phyloP scores from a whole-genome alignment of 1,284 basidiomycete species.

The Rhodofomes roseus region DNA sequence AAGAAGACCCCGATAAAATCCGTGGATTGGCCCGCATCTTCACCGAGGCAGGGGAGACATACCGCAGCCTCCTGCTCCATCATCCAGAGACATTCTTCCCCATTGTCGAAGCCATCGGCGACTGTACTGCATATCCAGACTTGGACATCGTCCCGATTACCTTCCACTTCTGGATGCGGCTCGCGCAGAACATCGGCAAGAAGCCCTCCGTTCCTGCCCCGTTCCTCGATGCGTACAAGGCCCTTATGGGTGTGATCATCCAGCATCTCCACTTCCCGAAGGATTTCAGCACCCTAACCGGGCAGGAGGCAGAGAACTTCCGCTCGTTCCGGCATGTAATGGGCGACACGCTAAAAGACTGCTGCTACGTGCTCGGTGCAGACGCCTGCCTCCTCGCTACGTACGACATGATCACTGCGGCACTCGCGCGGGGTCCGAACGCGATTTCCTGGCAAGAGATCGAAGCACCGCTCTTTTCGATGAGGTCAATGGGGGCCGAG shows the following conservation, averaged over 20 bases:
- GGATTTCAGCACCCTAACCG: conserved; percentile 60
- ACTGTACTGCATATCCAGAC: conserved; percentile 90
- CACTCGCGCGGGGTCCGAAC: conserved; percentile 54
- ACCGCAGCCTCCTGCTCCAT: conserved; percentile 84
- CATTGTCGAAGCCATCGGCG: conserved; percentile 91
- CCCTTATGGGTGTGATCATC: conserved; percentile 87
- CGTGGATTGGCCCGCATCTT: conserved; percentile 91
- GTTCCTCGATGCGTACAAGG: conserved; percentile 80
- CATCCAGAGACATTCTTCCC: conserved; percentile 91
- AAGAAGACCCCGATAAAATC: conserved; percentile 86
- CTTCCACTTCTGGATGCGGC: conserved; percentile 97
- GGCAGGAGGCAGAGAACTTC: conserved; percentile 93
- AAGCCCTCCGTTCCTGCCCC: conserved; percentile 62
- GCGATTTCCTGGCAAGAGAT: conserved; percentile 90
- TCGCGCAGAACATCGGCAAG: conserved; percentile 81
- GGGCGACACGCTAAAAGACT: conserved; percentile 99
- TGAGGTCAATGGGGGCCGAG: conserved; percentile 98
- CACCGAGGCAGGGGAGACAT: conserved; percentile 95
- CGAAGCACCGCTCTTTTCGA: conserved; percentile 96
- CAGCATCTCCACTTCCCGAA: conserved; percentile 90
- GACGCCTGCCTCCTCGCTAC: conserved; percentile 81
- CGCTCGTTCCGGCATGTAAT: conserved; percentile 95
- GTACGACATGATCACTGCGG: conserved; percentile 77
- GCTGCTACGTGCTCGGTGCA: conserved; percentile 91
- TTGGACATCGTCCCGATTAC: conserved; percentile 98